Evolutionary conservation across 2,329 filamentous ascomycete species (phyloP), one percentile per base, ranked within the genome.

Genomic region (Fusarium tupiense): DNA sequence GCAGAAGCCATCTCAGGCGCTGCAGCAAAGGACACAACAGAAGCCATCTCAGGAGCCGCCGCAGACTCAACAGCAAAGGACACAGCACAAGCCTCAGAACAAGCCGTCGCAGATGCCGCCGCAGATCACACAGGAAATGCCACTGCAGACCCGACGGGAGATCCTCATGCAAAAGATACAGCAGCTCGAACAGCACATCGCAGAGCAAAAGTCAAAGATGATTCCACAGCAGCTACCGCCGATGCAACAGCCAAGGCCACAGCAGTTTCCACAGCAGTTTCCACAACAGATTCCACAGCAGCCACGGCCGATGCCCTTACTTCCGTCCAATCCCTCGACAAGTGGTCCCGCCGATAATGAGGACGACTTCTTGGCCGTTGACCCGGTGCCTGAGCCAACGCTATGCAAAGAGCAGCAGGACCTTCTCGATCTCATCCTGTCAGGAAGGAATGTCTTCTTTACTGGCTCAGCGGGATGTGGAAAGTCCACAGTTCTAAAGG

Each of bases 361-460:
- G 5, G 22, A 44, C n/a, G 22, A 24, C n/a, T 10, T 31, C 19
- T 6, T 6, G 13, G 54, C 13, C 8, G n/a, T 44, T 16, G 11
- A 33, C 38, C 6, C 17, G 14, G 33, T 41, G 17, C 61, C 13
- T n/a, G 43, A 61, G 20, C 63, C 74, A 13, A 16, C 5, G 2
- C 59, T 77, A 5, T 76, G 74, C 46, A 24, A 46, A 7, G 79
- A 81, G 57, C 78, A 81, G n/a, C 66, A 76, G 37, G 33, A 56
- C 3, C 43, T 81, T 3, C 35, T 81, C 22, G 81, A 89, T 3
- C 80, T 88, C 1, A 89, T 91, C 33, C 67, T 84, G 8, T 81
- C 80, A 6, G 88, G 89, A 0, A 70, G 77, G 4, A 92, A 92
- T 61, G 88, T 92, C 16, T 92, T 92, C 76, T 92, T 89, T 73